These are phyloP conservation scores for Gynochthodes officinalis DNA, from an alignment of 257 asterid species.

Conservation along the genomic window DNA sequence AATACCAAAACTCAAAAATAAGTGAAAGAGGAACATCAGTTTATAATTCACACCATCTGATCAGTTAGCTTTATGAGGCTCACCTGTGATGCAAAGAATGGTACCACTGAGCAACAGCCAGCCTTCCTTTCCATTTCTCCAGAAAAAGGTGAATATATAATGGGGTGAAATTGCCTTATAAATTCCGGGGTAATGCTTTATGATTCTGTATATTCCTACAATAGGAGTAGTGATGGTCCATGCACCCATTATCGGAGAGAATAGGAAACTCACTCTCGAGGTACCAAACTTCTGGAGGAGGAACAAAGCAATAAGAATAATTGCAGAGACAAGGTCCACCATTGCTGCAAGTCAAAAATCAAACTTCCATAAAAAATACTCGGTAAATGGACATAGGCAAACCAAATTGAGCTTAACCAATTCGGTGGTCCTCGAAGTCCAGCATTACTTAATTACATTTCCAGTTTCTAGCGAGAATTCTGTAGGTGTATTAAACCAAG, in stretches of 20 bases:
- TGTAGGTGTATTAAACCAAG: too few relatives aligned
- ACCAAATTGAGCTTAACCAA: neutral
- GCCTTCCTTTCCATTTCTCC: conserved; percentile 40
- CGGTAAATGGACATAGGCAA: neutral
- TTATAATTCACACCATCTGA: neutral
- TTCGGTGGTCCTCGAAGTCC: neutral
- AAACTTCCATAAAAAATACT: conserved; percentile 6
- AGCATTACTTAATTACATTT: neutral
- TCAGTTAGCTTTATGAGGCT: neutral
- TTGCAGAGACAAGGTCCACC: conserved; percentile 41
- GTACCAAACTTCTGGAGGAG: conserved; percentile 46
- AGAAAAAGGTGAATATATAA: conserved; percentile 28
- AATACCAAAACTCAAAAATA: neutral
- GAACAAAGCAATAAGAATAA: conserved; percentile 34
- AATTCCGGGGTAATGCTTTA: conserved; percentile 33
- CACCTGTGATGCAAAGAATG: conserved; percentile 43
- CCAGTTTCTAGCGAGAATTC: neutral
- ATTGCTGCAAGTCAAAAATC: conserved; percentile 30
- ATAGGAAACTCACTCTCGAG: conserved; percentile 41
- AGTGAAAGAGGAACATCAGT: neutral
- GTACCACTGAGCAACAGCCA: conserved; percentile 36
- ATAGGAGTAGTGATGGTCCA: conserved; percentile 38
- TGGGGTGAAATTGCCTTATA: conserved; percentile 40
- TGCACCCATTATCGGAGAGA: conserved; percentile 38
- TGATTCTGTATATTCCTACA: conserved; percentile 35